Evolutionary conservation across 2,329 filamentous ascomycete species (phyloP), one percentile per base, ranked within the genome.

Genomic region (Stagonosporopsis rhizophila): DNA sequence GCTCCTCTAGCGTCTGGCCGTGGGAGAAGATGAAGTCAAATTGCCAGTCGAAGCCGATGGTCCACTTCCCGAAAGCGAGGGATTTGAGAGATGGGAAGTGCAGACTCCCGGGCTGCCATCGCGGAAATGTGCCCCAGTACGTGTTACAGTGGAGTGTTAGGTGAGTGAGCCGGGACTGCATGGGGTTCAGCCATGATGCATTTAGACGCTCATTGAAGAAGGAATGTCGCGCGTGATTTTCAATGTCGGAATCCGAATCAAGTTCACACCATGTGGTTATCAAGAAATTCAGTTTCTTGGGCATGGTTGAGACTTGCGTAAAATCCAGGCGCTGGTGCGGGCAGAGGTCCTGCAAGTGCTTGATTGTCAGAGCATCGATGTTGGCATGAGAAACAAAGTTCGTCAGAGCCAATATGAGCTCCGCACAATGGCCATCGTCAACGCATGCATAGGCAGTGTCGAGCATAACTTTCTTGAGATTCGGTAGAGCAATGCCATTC

Each of bases 1-100:
- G 62, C 37, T 78, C 72, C 14, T 75, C 58, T 0, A 83, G 67
- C 0, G 78, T 79, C 0, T 55, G 12, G 4, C 63, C 70, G 3
- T 82, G 69, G 0, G 72, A 73, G 0, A 78, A 54, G 4, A 83
- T 75, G 80, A 80, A 83, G 9, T 78, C 76, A 0, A 82, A 62
- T 49, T 83, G 80, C 70, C 75, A 78, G 19, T 81, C 74, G 30
- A 81, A 73, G 4, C 72, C 72, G 44, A 83, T 81, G 3, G 74
- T 70, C 19, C 75, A 79, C 1, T 75, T 76, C 0, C 78, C 78
- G 0, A 83, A 59, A 0, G 73, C 67, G 0, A 83, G 70, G 0
- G 75, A 69, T 28, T 72, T 72, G 4, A 83, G 74, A 0, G 70
- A 64, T 0, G 78, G 78, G 27, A 82, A 78, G n/a, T 46, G 41